These are phyloP conservation scores for Corchorus olitorius DNA, from an alignment of 345 rosid genomes.

Conservation along the genomic window DNA sequence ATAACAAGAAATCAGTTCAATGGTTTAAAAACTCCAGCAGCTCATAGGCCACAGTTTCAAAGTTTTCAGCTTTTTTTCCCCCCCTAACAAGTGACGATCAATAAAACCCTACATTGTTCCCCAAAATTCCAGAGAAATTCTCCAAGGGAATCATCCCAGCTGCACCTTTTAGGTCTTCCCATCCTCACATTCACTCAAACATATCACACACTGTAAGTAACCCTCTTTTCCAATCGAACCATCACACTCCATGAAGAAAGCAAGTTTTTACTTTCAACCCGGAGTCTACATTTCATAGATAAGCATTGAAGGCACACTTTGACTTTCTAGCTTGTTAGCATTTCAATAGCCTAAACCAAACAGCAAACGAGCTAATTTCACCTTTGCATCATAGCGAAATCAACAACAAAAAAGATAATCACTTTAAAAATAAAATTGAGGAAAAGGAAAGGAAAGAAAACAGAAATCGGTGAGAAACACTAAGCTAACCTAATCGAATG, in stretches of 20 bases:
- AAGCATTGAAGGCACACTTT: no score
- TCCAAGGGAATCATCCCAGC: not conserved
- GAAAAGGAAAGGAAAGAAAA: not conserved
- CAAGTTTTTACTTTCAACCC: not conserved
- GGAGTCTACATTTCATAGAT: not conserved
- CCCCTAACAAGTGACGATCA: not conserved
- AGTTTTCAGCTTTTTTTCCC: not conserved
- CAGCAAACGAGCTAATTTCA: not conserved
- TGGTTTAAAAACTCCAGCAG: not conserved
- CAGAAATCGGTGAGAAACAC: not conserved
- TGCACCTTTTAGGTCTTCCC: not conserved
- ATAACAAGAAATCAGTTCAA: not conserved
- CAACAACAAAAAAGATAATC: not conserved
- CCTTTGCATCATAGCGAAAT: not conserved
- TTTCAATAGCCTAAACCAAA: not conserved
- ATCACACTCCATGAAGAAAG: not conserved
- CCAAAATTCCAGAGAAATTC: not conserved
- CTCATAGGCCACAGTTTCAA: not conserved
- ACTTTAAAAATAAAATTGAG: not conserved
- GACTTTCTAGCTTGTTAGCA: not conserved
- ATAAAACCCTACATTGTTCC: not conserved
- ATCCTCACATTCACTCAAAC: not conserved
- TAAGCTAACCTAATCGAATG: constrained; percentile 8
- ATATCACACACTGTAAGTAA: not conserved
- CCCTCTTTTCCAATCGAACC: not conserved